A percentile compares a stretch with the other conserved stretches of the same genome.
Conservation (phyloP, 192 early-diverging fungal species). For the Coemansia sp. region DNA sequence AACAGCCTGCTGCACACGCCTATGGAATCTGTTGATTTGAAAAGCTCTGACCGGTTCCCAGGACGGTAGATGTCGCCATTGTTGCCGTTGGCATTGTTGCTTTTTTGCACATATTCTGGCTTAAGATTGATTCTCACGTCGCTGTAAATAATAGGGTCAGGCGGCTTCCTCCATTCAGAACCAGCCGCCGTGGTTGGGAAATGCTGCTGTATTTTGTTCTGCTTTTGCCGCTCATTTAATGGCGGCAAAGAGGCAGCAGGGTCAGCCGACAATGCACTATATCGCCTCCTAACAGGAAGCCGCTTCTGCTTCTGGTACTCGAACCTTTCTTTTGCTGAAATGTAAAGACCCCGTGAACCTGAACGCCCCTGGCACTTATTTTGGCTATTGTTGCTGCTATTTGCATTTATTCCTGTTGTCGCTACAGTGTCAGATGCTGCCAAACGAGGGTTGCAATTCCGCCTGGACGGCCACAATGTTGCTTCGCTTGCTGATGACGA, state of each 20-base stretch:
- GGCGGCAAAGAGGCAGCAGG: background rate
- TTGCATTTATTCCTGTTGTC: background rate
- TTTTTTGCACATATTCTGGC: background rate
- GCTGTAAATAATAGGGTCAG: background rate
- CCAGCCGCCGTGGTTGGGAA: background rate
- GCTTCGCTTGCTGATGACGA: slow-evolving; percentile 2
- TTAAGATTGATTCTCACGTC: slow-evolving; percentile 1
- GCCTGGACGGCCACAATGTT: slow-evolving; percentile 8
- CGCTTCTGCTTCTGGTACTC: background rate
- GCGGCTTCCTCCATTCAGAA: background rate
- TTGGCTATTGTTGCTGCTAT: background rate
- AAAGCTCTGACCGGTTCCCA: background rate
- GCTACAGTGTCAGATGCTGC: background rate
- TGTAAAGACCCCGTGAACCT: background rate
- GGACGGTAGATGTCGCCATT: background rate
- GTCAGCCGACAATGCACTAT: background rate
- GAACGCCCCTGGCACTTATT: background rate
- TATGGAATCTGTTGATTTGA: slow-evolving; percentile 12
- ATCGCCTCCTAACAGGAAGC: background rate
- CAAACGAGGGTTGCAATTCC: background rate
- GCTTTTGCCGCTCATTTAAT: background rate
- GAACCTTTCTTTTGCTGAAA: background rate
- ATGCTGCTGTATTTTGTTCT: background rate
- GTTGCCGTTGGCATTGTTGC: background rate
- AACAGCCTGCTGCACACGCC: slow-evolving; percentile 32